Conservation (phyloP, 352 stramenopile species). For the Phytophthora sansomeana region DNA sequence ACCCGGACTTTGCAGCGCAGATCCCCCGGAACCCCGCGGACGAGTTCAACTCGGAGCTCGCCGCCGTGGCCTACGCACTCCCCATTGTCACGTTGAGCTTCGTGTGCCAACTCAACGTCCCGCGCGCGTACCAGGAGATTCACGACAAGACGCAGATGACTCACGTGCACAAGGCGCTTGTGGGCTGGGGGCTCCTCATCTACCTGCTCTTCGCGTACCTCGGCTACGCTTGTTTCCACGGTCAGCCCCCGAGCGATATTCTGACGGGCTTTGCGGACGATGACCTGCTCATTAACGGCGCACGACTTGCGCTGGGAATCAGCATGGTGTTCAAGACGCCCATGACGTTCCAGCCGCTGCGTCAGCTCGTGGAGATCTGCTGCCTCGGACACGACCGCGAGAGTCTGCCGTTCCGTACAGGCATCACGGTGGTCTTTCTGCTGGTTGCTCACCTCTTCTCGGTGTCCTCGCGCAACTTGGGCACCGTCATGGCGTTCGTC, state of each 20-base stretch:
- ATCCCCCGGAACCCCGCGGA: constrained; percentile 50
- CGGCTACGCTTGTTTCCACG: constrained; percentile 83
- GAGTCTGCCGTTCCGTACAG: constrained; percentile 72
- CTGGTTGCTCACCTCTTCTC: constrained; percentile 67
- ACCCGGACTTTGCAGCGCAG: constrained; percentile 48
- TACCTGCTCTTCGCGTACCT: constrained; percentile 77
- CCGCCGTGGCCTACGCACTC: constrained; percentile 73
- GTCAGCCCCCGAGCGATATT: constrained; percentile 86
- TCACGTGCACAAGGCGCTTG: constrained; percentile 70
- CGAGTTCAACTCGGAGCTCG: constrained; percentile 67
- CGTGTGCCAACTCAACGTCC: constrained; percentile 84
- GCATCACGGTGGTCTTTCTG: constrained; percentile 77
- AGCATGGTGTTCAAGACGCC: constrained; percentile 87
- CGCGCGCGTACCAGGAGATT: constrained; percentile 82
- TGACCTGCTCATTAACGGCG: constrained; percentile 82
- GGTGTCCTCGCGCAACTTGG: constrained; percentile 67
- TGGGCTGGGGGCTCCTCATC: constrained; percentile 56
- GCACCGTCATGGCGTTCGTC: constrained; percentile 81
- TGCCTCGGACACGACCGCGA: constrained; percentile 76
- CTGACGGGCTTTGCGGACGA: constrained; percentile 75
- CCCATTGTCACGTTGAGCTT: constrained; percentile 87
- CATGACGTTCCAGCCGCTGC: constrained; percentile 88
- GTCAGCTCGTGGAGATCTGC: constrained; percentile 76
- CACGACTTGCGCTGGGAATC: constrained; percentile 70
- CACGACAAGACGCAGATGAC: constrained; percentile 75